Base-by-base conservation (phyloP, 176 grass and related monocot genomes). In the Themeda triandra region DNA sequence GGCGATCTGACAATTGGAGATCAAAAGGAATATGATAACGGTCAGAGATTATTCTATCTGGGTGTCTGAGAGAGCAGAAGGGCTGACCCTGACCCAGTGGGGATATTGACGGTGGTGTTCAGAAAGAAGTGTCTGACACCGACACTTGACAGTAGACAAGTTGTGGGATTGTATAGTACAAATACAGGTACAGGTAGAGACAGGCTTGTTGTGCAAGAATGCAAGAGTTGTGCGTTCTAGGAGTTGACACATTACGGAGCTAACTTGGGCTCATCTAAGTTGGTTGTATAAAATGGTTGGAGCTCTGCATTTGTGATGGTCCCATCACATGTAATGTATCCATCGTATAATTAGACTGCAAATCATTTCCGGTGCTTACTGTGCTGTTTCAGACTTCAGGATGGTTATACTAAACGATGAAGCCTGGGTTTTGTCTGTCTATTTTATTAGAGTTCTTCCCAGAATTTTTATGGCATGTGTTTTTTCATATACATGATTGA, bases 351-450 rank as follows among this genome's bases (percentile, higher is more conserved):
- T 41, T 10, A 41, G 39, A 41, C 39, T 41, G 39, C 8, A 41
- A 41, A 41, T 41, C 39, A 39, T 64, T 63, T 24, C 32, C 17
- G 53, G 53, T 72, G 71, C 65, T 78, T 78, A 63, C 65, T 45
- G 79, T 73, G 54, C 79, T 83, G n/a, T 60, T 24, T 58, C 71
- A 82, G 64, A 76, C 65, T 71, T 62, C 35, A 86, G 67, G 41
- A 35, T 67, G 58, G 25, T 72, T 78, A 46, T 67, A 31, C 44
- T 71, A 76, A 58, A 30, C 27, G 19, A 66, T 73, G 73, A 66
- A 73, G 12, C 66, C 27, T 35, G 14, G 44, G 27, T 40, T 54
- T 51, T 76, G 15, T 74, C 39, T 62, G 13, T 73, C 8, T 80
- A 28, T 24, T 63, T 13, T 13, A 63, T 28, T 28, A 15, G 44